A percentile compares a stretch with the other conserved stretches of the same genome.
phyloP scores from a whole-genome alignment of 306 rosid genomes.

The Sphenostylis stenocarpa region DNA sequence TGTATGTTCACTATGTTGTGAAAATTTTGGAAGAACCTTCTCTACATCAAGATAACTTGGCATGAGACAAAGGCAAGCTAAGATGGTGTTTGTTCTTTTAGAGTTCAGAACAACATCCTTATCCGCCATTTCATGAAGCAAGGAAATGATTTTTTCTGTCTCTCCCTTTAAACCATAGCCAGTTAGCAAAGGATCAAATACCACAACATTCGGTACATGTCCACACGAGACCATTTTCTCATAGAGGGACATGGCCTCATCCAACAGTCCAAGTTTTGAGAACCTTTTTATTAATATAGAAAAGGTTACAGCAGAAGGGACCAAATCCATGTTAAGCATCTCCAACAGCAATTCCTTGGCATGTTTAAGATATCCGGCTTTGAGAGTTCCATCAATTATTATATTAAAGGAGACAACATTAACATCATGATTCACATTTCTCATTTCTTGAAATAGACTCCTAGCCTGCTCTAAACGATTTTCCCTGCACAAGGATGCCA shows the following conservation, averaged over 20 bases:
- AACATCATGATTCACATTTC: slow-evolving; percentile 44
- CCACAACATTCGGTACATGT: slow-evolving; percentile 50
- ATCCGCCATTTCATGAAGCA: slow-evolving; percentile 71
- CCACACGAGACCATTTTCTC: slow-evolving; percentile 68
- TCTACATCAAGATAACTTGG: slow-evolving; percentile 47
- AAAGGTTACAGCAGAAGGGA: slow-evolving; percentile 62
- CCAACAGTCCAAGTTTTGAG: slow-evolving; percentile 62
- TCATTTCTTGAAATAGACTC: slow-evolving; percentile 64
- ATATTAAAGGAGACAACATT: slow-evolving; percentile 64
- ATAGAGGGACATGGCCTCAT: slow-evolving; percentile 54
- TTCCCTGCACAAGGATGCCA: slow-evolving; percentile 70
- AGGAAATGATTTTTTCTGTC: slow-evolving; percentile 47
- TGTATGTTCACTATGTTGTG: slow-evolving; percentile 28
- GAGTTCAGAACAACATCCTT: slow-evolving; percentile 64
- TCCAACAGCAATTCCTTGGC: slow-evolving; percentile 56
- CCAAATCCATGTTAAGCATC: slow-evolving; percentile 56
- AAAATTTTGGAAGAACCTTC: slow-evolving; percentile 63
- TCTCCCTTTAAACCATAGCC: slow-evolving; percentile 53
- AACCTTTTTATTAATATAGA: slow-evolving; percentile 59
- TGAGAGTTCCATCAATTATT: slow-evolving; percentile 64
- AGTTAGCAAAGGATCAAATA: slow-evolving; percentile 74
- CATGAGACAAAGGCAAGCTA: slow-evolving; percentile 58
- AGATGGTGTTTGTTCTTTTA: slow-evolving; percentile 59
- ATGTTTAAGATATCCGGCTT: slow-evolving; percentile 59
- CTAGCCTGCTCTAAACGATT: slow-evolving; percentile 73